Evolutionary conservation across 2,329 filamentous ascomycete species (phyloP).

Genomic region (Cordyceps sp.): DNA sequence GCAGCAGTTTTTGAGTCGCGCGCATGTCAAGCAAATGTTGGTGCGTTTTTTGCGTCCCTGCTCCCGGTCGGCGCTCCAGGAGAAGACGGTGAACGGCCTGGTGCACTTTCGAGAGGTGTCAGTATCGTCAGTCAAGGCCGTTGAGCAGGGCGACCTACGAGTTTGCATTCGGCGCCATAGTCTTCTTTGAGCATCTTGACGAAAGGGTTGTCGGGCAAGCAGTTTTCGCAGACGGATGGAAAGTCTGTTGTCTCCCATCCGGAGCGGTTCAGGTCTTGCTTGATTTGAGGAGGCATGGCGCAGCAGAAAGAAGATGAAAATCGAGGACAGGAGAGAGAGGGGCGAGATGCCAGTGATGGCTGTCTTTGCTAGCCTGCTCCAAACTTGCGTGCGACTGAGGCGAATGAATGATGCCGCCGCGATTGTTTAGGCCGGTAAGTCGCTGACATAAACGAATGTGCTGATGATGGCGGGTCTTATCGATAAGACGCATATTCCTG

Average conservation of each 20-base stretch:
- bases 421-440: no score
- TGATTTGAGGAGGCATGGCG: conserved; percentile 76
- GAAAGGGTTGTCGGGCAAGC: conserved; percentile 89
- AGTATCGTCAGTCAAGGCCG: neutral
- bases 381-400: no score
- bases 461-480: no score
- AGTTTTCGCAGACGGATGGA: conserved; percentile 79
- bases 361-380: no score
- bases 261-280: conserved; percentile 86
- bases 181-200: conserved; percentile 99
- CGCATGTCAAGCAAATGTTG: conserved; percentile 91
- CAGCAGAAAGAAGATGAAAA: neutral
- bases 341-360: no score
- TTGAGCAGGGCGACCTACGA: conserved; percentile 19
- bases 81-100: conserved; percentile 86
- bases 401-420: no score
- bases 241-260: conserved; percentile 93
- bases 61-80: conserved; percentile 85
- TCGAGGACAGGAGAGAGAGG: no score
- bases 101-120: conserved; percentile 43
- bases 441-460: no score
- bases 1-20: conserved; percentile 94
- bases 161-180: conserved; percentile 72
- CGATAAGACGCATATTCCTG: no score
- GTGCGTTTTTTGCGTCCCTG: conserved; percentile 79